A percentile compares a stretch with the other conserved stretches of the same genome.
Evolutionary conservation across 2,329 filamentous ascomycete genomes (phyloP).

Genomic region (Aphanocladium album): DNA sequence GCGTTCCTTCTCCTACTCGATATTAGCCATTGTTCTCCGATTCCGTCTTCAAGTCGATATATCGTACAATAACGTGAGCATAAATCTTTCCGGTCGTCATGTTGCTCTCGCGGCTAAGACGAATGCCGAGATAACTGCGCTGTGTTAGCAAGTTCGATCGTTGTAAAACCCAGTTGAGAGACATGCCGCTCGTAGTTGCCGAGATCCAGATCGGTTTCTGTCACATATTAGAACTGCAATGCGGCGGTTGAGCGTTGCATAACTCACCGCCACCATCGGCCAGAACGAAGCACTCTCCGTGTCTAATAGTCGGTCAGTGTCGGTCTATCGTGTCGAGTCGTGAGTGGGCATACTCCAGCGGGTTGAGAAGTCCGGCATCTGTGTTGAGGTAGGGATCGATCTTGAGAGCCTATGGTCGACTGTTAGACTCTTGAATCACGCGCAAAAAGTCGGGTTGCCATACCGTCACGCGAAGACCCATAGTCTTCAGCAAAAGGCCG

Average conservation of each 20-base stretch:
- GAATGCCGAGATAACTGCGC: slow-evolving; percentile 56
- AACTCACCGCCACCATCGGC: slow-evolving; percentile 60
- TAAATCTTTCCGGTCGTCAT: slow-evolving; percentile 98
- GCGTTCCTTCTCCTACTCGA: slow-evolving; percentile 50
- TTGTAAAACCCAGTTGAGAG: background rate
- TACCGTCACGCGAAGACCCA: slow-evolving; percentile 22
- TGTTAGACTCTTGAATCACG: background rate
- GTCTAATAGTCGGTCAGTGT: slow-evolving; percentile 39
- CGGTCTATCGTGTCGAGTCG: background rate
- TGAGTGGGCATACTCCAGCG: slow-evolving; percentile 25
- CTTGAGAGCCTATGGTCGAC: slow-evolving; percentile 30
- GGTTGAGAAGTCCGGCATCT: slow-evolving; percentile 24
- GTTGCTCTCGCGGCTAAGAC: slow-evolving; percentile 81
- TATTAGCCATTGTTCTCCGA: background rate
- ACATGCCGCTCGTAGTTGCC: slow-evolving; percentile 38
- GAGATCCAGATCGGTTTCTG: slow-evolving; percentile 47
- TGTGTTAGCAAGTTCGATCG: background rate
- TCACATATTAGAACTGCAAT: slow-evolving; percentile 2
- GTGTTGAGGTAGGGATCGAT: slow-evolving; percentile 48
- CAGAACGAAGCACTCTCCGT: slow-evolving; percentile 86
- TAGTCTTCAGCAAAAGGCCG: slow-evolving; percentile 44
- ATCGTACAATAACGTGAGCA: slow-evolving; percentile 70
- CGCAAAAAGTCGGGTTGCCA: background rate
- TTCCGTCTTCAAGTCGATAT: background rate
- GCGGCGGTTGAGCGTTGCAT: slow-evolving; percentile 27